Conservation (phyloP, 2,329 filamentous ascomycete genomes). For the Dendrostoma leiphaemia region DNA sequence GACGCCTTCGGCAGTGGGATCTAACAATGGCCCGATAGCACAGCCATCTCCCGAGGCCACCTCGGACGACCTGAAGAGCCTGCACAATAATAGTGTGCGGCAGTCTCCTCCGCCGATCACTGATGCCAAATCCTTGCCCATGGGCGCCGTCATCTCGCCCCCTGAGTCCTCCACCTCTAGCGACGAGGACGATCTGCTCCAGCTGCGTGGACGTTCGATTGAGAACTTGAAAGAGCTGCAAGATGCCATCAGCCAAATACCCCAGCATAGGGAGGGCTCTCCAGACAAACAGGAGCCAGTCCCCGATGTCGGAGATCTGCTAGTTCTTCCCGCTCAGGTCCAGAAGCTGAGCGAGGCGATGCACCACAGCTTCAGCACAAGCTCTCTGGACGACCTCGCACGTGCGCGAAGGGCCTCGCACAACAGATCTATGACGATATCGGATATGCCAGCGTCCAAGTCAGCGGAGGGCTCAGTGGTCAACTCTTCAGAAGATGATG, state of each 20-base stretch:
- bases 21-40: conserved; percentile 30
- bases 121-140: conserved; percentile 70
- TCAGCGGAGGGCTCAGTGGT: conserved; percentile 49
- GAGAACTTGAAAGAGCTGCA: conserved; percentile 68
- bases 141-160: conserved; percentile 84
- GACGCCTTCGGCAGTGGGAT: conserved; percentile 45
- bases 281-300: conserved; percentile 34
- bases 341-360: conserved; percentile 34
- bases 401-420: conserved; percentile 45
- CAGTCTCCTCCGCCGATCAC: conserved; percentile 83
- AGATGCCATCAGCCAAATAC: conserved; percentile 78
- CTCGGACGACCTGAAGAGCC: conserved; percentile 47
- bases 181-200: conserved; percentile 69
- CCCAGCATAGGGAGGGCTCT: conserved; percentile 60
- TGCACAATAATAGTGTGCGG: conserved; percentile 61
- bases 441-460: conserved; percentile 44
- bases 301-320: conserved; percentile 31
- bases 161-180: conserved; percentile 82
- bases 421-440: conserved; percentile 55
- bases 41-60: conserved; percentile 49
- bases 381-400: conserved; percentile 40
- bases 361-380: conserved; percentile 48
- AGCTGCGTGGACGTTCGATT: conserved; percentile 46
- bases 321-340: conserved; percentile 35
- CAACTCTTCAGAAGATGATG: conserved; percentile 60